Evolutionary conservation across 2,329 filamentous ascomycete species (phyloP).

Genomic region (Paracorniculantispora psalliotae): DNA sequence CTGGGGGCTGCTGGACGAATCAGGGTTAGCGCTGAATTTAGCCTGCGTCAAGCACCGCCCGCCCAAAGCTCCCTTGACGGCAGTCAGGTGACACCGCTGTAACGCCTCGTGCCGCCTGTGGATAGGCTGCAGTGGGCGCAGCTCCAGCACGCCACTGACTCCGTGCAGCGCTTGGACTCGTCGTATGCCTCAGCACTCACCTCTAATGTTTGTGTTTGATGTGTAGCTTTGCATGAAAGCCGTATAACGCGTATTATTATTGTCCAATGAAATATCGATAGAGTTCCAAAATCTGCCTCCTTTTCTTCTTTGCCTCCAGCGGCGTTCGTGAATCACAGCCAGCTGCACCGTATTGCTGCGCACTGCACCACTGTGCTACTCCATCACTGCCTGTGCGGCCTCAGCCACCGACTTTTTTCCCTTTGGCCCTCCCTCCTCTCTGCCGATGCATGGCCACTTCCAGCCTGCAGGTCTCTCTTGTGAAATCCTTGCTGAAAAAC

Average conservation of each 20-base stretch:
- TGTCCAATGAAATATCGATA: neutral
- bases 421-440: no score
- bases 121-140: neutral
- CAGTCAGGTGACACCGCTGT: conserved; percentile 13
- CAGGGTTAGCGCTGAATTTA: conserved; percentile 9
- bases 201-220: conserved; percentile 1
- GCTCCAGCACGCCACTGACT: neutral
- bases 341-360: neutral
- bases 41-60: conserved; percentile 6
- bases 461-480: neutral
- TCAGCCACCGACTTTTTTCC: conserved; percentile 8
- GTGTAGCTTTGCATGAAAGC: neutral
- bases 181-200: neutral
- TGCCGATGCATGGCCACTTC: neutral
- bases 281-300: neutral
- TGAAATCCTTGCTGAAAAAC: neutral
- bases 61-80: neutral
- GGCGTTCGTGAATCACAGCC: neutral
- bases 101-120: neutral
- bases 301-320: neutral
- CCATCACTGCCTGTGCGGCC: no score
- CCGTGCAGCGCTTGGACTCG: neutral
- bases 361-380: neutral
- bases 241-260: neutral
- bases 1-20: conserved; percentile 12